Conservation (phyloP, 768 basidiomycete species). For the Leccinum boreale region DNA sequence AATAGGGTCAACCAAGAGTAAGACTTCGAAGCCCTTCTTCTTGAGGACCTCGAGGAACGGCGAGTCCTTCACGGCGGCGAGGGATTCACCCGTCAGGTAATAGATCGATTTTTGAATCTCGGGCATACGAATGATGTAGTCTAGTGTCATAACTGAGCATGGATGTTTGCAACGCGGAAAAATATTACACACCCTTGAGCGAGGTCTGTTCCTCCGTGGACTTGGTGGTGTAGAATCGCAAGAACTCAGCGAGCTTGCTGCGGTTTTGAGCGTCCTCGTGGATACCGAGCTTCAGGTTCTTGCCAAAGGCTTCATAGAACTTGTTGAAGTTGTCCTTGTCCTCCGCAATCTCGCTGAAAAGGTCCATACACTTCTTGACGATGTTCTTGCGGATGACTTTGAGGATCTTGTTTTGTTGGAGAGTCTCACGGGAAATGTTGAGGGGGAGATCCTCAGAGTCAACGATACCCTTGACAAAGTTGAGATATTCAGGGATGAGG, state of each 20-base stretch:
- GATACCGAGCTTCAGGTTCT: slow-evolving; percentile 99
- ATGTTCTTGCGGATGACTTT: slow-evolving; percentile 99
- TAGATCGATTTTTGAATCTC: slow-evolving; percentile 98
- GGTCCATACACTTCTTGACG: slow-evolving; percentile 95
- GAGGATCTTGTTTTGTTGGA: slow-evolving; percentile 99
- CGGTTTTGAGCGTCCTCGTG: slow-evolving; percentile 99
- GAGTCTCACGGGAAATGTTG: slow-evolving; percentile 99
- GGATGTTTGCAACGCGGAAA: background rate
- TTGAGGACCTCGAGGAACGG: slow-evolving; percentile 99
- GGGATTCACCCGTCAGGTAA: slow-evolving; percentile 98
- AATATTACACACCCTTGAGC: slow-evolving; percentile 69
- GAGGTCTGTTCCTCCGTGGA: slow-evolving; percentile 86
- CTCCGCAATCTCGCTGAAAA: slow-evolving; percentile 95
- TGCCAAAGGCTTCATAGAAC: slow-evolving; percentile 98
- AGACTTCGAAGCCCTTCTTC: slow-evolving; percentile 98
- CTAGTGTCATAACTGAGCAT: slow-evolving; percentile 34
- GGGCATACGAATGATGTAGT: slow-evolving; percentile 99
- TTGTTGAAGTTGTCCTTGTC: slow-evolving; percentile 98
- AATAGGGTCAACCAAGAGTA: slow-evolving; percentile 97
- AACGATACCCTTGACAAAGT: slow-evolving; percentile 99
- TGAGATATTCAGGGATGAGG: slow-evolving; percentile 98
- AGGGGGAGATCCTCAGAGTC: slow-evolving; percentile 99
- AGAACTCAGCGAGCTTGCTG: slow-evolving; percentile 98
- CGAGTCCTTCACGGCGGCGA: slow-evolving; percentile 85
- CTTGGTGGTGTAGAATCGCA: slow-evolving; percentile 98